phyloP scores from a whole-genome alignment of 495 filamentous ascomycete species.

The Astrothelium macrocarpum region DNA sequence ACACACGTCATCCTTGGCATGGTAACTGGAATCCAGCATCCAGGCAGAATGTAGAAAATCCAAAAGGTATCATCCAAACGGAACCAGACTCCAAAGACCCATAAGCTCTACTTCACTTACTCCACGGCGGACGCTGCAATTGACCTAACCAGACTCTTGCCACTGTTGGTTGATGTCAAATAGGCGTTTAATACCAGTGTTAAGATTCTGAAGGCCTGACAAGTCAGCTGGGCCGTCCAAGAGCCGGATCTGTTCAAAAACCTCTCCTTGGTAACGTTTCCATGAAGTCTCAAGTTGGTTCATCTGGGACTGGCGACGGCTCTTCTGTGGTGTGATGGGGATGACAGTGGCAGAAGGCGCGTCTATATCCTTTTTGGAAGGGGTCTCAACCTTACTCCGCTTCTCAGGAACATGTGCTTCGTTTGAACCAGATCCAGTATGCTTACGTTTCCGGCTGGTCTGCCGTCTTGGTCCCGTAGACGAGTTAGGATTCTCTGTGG shows the following conservation, averaged over 20 bases:
- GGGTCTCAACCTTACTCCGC: not conserved
- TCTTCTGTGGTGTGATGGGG: not conserved
- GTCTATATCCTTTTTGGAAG: not conserved
- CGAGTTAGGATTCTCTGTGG: not conserved
- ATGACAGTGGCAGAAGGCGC: not conserved
- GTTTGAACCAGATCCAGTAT: not conserved
- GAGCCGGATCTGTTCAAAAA: not conserved
- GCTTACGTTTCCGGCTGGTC: slow-evolving; percentile 17
- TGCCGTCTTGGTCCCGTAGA: slow-evolving; percentile 6
- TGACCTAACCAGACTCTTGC: not conserved
- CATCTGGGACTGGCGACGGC: not conserved
- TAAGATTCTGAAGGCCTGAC: not conserved
- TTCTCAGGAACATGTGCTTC: slow-evolving; percentile 13
- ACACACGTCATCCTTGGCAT: not conserved
- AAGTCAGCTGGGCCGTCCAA: not conserved
- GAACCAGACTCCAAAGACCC: not conserved
- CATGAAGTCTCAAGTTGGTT: not conserved
- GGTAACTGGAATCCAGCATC: not conserved
- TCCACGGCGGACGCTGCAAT: not conserved
- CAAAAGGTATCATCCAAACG: not conserved
- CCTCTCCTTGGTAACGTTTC: not conserved
- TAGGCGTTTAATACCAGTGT: not conserved
- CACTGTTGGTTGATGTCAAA: not conserved
- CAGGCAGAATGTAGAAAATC: not conserved
- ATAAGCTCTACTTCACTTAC: not conserved